Evolutionary conservation across 371 early-diverging fungal species (phyloP), one percentile per base, ranked within the genome.

Genomic region (Mortierella sp.): DNA sequence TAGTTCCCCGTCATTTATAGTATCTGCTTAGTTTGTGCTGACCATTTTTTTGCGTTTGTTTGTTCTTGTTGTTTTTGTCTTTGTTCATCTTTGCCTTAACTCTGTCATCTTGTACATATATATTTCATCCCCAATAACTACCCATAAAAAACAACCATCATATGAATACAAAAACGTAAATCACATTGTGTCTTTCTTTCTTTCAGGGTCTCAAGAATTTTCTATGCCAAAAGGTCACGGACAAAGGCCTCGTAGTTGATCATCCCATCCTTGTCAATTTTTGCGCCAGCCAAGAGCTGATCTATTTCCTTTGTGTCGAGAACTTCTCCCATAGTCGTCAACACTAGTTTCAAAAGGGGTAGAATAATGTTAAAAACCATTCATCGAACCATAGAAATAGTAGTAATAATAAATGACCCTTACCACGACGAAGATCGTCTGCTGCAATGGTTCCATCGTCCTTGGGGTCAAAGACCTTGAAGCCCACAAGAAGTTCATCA

Each of bases 391-490:
- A n/a, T n/a, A 34, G 37, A 34, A 34, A 14, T 34, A 14, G 14
- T 7, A 34, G 11, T 34, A 34, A 11, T 1, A 11, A 7, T 14
- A 34, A 34, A 34, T 15, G 39, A 41, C 24, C 11, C 34, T 46
- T 50, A 59, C 60, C 50, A 80, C 96, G 94, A 52, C 95, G 90
- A 34, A 98, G 92, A 83, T 97, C 98, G 55, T 90, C 92, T 34
- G 90, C 92, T 54, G 93, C 87, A 72, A 98, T 97, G 80, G 86
- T 92, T 24, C 97, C 97, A 68, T 90, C 93, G 64, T 91, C 90
- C 60, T 96, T 93, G 84, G 94, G 93, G 86, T 98, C 98, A 87
- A 98, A 97, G 34, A 97, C 95, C 80, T 93, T 94, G 91, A 97
- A 98, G 12, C 94, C 97, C 73, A 95, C 94, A 64, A 94, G 89